phyloP scores from a whole-genome alignment of 306 rosid genomes.

The Lithocarpus polystachyus region DNA sequence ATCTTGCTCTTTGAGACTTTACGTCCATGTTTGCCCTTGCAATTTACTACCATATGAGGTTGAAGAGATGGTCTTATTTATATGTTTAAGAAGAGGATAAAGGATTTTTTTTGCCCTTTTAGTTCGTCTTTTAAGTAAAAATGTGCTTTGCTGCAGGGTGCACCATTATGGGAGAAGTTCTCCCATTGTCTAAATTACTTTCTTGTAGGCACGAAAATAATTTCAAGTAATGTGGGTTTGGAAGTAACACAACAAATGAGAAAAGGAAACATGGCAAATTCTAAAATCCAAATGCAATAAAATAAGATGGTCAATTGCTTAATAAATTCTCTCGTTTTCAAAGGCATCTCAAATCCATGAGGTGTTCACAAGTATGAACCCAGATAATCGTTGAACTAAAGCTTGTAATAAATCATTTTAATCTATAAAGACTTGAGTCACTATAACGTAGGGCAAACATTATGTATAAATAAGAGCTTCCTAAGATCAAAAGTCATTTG shows the following conservation, averaged over 20 bases:
- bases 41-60: background rate
- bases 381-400: background rate
- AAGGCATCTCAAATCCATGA: background rate
- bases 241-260: background rate
- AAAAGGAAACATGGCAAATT: background rate
- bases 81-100: background rate
- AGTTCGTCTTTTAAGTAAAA: background rate
- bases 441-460: background rate
- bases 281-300: background rate
- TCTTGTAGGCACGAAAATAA: background rate
- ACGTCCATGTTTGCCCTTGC: background rate
- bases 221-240: background rate
- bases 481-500: too few species aligned
- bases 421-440: background rate
- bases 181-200: background rate
- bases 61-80: background rate
- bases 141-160: background rate
- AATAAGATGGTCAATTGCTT: background rate
- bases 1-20: conserved; percentile 9
- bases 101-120: background rate
- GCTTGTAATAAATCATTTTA: background rate
- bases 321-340: background rate
- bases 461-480: too few species aligned
- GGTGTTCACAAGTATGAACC: background rate
- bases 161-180: background rate